Conservation (phyloP, 768 basidiomycete species). For the Mycena amicta region DNA sequence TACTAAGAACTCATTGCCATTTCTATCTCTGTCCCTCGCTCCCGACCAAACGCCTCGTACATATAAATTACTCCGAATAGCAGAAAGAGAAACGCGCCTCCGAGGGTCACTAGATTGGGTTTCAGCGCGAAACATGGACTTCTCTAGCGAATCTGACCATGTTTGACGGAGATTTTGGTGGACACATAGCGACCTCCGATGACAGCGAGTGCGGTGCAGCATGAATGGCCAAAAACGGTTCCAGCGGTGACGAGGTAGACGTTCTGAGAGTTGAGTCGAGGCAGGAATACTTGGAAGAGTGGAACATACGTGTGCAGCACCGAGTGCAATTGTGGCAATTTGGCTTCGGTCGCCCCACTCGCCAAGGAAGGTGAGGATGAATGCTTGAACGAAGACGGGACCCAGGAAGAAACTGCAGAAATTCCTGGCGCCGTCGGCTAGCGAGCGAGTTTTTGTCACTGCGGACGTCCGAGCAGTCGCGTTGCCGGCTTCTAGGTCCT, state of each 20-base stretch:
- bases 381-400: constrained; percentile 94
- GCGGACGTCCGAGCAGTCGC: constrained; percentile 20
- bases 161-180: constrained; percentile 93
- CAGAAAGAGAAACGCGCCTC: constrained; percentile 68
- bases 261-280: constrained; percentile 54
- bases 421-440: constrained; percentile 71
- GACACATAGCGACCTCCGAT: constrained; percentile 92
- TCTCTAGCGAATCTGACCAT: no score
- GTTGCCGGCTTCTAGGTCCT: constrained; percentile 62
- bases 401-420: constrained; percentile 82
- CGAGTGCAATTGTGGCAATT: constrained; percentile 94
- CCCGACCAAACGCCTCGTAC: constrained; percentile 44
- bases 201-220: constrained; percentile 88
- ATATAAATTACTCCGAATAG: constrained; percentile 68
- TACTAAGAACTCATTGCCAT: constrained; percentile 5
- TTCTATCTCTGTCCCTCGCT: constrained; percentile 23
- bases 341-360: constrained; percentile 99
- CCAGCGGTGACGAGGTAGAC: constrained; percentile 90
- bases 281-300: neutral
- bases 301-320: constrained; percentile 84
- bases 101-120: constrained; percentile 70
- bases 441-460: constrained; percentile 29
- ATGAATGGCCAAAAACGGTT: constrained; percentile 84
- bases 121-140: no score
- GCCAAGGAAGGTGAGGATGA: constrained; percentile 94